Evolutionary conservation across 192 early-diverging fungal genomes (phyloP).

Genomic region (Coemansia sp.): DNA sequence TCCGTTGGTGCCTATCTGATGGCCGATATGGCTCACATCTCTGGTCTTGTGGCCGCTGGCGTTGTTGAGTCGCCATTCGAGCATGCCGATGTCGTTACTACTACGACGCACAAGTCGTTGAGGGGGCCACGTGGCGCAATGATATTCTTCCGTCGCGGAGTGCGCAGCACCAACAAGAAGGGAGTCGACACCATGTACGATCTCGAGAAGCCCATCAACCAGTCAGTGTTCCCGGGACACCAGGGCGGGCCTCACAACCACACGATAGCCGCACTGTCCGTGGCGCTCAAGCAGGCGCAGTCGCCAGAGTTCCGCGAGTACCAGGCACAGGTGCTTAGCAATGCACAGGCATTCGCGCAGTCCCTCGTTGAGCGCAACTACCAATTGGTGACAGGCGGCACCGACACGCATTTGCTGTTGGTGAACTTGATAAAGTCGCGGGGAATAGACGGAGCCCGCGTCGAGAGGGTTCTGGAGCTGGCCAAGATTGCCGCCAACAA

Average conservation of each 20-base stretch:
- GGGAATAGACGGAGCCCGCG: conserved; percentile 91
- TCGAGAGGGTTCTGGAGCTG: conserved; percentile 92
- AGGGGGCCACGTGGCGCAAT: conserved; percentile 97
- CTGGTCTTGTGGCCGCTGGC: conserved; percentile 84
- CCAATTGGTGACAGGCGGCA: conserved; percentile 86
- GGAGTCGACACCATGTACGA: conserved; percentile 84
- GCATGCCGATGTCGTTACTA: conserved; percentile 95
- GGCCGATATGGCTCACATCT: conserved; percentile 97
- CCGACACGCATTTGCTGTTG: conserved; percentile 93
- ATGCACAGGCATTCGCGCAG: conserved; percentile 85
- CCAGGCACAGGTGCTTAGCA: conserved; percentile 85
- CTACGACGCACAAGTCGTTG: conserved; percentile 98
- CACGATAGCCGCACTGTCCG: conserved; percentile 93
- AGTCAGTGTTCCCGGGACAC: conserved; percentile 96
- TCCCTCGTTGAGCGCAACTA: conserved; percentile 72
- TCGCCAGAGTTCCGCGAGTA: conserved; percentile 83
- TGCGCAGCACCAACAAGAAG: conserved; percentile 86
- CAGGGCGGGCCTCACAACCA: conserved; percentile 99
- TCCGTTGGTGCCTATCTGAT: conserved; percentile 85
- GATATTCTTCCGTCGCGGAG: conserved; percentile 98
- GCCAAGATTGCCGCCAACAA: conserved; percentile 98
- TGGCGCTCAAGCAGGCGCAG: conserved; percentile 92
- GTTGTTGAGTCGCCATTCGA: conserved; percentile 88
- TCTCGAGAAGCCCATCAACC: conserved; percentile 93
- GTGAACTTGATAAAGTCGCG: conserved; percentile 76